Conservation (phyloP, 78 protist species). For the Capsaspora owczarzaki region DNA sequence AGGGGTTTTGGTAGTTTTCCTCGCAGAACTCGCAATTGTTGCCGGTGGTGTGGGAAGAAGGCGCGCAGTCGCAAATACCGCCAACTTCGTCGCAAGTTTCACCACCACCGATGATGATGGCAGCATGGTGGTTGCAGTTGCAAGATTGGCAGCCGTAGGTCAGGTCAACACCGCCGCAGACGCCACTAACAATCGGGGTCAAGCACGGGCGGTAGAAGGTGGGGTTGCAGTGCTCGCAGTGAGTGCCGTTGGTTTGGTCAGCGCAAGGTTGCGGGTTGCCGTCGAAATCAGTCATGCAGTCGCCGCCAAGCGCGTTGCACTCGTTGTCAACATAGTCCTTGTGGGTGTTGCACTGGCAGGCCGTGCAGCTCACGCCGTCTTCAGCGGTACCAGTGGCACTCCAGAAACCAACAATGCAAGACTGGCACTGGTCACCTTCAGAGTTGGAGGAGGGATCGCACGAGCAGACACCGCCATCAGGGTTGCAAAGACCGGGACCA, state of each 20-base stretch:
- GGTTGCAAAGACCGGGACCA: neutral
- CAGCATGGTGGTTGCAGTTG: neutral
- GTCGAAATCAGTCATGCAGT: neutral
- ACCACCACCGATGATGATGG: neutral
- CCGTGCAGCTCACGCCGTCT: neutral
- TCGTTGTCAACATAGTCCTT: neutral
- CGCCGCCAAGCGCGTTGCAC: neutral
- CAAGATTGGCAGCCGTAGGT: neutral
- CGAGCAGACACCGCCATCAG: neutral
- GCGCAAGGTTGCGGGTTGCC: neutral
- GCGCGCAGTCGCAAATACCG: neutral
- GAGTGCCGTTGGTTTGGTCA: neutral
- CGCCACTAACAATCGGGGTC: neutral
- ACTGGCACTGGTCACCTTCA: neutral
- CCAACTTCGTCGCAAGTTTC: neutral
- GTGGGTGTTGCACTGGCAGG: slow-evolving; percentile 6
- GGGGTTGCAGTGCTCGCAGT: neutral
- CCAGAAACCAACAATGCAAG: neutral
- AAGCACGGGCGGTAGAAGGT: neutral
- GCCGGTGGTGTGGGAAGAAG: neutral
- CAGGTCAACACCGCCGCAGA: neutral
- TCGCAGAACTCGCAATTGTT: neutral
- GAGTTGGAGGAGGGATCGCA: neutral
- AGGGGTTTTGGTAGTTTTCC: neutral
- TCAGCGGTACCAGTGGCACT: neutral